Percentiles rank a stretch among this genome's conserved stretches.
Conservation (phyloP, 208 protist species). For the Trypanosoma scelopori region DNA sequence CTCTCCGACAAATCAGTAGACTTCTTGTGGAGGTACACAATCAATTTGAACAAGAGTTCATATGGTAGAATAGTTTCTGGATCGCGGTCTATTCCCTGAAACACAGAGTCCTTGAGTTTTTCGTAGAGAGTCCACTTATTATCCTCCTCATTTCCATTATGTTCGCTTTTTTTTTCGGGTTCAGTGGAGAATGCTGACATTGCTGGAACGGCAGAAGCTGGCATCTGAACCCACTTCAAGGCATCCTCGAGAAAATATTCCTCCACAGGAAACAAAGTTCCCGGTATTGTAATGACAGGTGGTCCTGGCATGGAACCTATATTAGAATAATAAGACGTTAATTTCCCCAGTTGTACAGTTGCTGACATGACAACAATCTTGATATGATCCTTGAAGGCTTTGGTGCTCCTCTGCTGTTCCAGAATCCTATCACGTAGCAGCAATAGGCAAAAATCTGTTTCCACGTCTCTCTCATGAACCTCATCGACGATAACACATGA, state of each 20-base stretch:
- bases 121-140: constrained; percentile 40
- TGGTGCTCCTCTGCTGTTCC: constrained; percentile 45
- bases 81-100: constrained; percentile 51
- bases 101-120: constrained; percentile 56
- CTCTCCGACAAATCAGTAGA: constrained; percentile 48
- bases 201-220: constrained; percentile 31
- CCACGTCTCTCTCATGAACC: constrained; percentile 85
- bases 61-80: constrained; percentile 68
- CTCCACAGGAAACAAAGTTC: constrained; percentile 76
- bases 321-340: constrained; percentile 67
- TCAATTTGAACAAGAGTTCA: constrained; percentile 67
- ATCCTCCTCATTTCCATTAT: constrained; percentile 1
- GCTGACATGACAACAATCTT: constrained; percentile 99
- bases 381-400: constrained; percentile 46
- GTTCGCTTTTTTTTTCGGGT: constrained; percentile 14
- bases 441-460: constrained; percentile 83
- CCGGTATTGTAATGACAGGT: constrained; percentile 80
- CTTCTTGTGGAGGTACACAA: constrained; percentile 52
- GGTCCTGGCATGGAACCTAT: constrained; percentile 31
- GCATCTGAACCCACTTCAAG: constrained; percentile 40
- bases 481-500: constrained; percentile 88
- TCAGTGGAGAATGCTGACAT: constrained; percentile 28
- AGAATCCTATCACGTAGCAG: constrained; percentile 69
- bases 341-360: constrained; percentile 72
- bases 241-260: constrained; percentile 91